phyloP scores from a whole-genome alignment of 495 filamentous ascomycete species.

The Patellaria atrata region DNA sequence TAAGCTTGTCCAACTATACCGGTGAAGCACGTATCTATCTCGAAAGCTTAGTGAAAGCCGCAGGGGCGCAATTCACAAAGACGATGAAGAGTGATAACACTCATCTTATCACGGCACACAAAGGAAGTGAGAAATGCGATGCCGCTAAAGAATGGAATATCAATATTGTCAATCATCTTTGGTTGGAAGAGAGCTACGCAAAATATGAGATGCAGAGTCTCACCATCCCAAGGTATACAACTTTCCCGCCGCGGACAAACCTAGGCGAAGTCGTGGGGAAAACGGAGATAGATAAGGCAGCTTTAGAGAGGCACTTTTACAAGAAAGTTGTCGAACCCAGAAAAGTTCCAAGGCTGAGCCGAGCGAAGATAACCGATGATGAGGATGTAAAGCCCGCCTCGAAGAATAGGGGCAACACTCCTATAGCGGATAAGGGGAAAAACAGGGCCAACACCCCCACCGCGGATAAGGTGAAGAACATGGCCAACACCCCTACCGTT shows the following conservation, averaged over 20 bases:
- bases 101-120: conserved; percentile 83
- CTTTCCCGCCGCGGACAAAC: conserved; percentile 80
- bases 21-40: conserved; percentile 88
- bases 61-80: conserved; percentile 79
- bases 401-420: neutral
- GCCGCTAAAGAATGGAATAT: conserved; percentile 89
- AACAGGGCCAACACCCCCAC: too few relatives aligned
- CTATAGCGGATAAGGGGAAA: too few relatives aligned
- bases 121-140: conserved; percentile 74
- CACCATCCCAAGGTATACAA: conserved; percentile 54
- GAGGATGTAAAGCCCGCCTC: conserved; percentile 1
- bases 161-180: conserved; percentile 82
- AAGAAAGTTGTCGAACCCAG: neutral
- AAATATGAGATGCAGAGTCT: conserved; percentile 58
- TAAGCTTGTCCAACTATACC: conserved; percentile 89
- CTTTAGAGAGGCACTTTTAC: conserved; percentile 42
- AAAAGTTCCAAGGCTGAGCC: conserved; percentile 16
- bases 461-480: too few relatives aligned
- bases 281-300: conserved; percentile 47
- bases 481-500: conserved; percentile 5
- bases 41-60: conserved; percentile 73
- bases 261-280: conserved; percentile 85
- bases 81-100: conserved; percentile 89
- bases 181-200: conserved; percentile 95
- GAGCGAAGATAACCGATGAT: conserved; percentile 3